These are phyloP conservation scores for Akanthomyces uredinophilus DNA, from an alignment of 2,329 filamentous ascomycete species.

Conservation along the genomic window DNA sequence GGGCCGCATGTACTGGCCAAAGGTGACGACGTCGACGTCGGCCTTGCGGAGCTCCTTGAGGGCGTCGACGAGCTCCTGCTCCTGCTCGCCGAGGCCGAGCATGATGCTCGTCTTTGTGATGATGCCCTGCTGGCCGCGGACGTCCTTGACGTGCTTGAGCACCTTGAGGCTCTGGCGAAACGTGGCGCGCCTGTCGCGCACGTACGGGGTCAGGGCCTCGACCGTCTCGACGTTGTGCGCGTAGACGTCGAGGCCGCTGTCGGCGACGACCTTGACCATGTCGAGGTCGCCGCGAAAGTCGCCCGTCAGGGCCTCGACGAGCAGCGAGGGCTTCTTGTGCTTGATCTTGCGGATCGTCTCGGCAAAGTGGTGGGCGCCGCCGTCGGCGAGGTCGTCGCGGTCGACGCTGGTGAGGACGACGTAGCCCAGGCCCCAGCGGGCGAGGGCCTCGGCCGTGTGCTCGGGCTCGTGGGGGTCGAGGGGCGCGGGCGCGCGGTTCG, in stretches of 20 bases:
- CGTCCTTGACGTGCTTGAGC: slow-evolving; percentile 73
- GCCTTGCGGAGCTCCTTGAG: slow-evolving; percentile 73
- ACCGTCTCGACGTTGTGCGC: slow-evolving; percentile 97
- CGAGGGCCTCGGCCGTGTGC: slow-evolving; percentile 89
- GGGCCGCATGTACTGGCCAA: slow-evolving; percentile 99
- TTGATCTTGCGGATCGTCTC: slow-evolving; percentile 95
- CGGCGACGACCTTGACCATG: slow-evolving; percentile 79
- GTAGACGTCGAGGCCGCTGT: slow-evolving; percentile 89
- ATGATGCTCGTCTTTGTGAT: slow-evolving; percentile 99
- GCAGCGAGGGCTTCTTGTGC: slow-evolving; percentile 67
- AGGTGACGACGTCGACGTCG: slow-evolving; percentile 90
- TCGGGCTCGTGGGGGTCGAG: slow-evolving; percentile 95
- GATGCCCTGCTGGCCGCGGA: slow-evolving; percentile 59
- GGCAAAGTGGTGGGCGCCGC: slow-evolving; percentile 83
- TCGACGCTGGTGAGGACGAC: slow-evolving; percentile 93
- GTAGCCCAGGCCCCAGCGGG: slow-evolving; percentile 90
- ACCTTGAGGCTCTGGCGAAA: slow-evolving; percentile 83
- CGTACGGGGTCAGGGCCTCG: slow-evolving; percentile 81
- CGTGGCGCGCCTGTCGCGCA: slow-evolving; percentile 82
- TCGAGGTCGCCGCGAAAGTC: slow-evolving; percentile 83
- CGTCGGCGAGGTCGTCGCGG: slow-evolving; percentile 84
- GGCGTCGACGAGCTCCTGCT: slow-evolving; percentile 76
- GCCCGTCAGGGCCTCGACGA: slow-evolving; percentile 81
- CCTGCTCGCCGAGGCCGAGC: slow-evolving; percentile 89
- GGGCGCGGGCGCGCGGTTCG: slow-evolving; percentile 65